Evolutionary conservation across 768 basidiomycete genomes (phyloP), one percentile per base, ranked within the genome.

Genomic region (Lactarius sp.): DNA sequence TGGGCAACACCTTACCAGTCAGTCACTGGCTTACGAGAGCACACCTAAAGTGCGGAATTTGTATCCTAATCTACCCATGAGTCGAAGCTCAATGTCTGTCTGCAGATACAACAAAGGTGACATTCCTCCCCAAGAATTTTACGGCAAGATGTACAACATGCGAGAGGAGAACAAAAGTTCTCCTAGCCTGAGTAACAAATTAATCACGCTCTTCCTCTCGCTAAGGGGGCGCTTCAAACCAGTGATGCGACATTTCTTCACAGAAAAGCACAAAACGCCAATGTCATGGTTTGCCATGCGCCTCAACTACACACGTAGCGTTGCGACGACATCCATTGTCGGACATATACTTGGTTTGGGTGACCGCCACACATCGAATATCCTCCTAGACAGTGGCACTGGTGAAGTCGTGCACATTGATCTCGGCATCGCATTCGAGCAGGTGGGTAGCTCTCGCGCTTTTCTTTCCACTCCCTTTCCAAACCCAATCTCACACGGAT

Each of bases 331-430:
- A 2, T 94, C 92, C 10, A 97, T 98, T 61, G 92, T 97, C 18
- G 97, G 96, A 0, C 90, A 96, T 70, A 78, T 97, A 49, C 77
- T 98, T 20, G 96, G 96, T 8, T 79, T 99, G 1, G 96, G 96
- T 0, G 96, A 99, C 72, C 83, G 96, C 13, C 96, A 99, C 72
- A 81, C 82, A 6, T 88, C 89, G 49, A 99, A 99, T 74, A 96
- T 99, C 69, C 79, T 99, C 51, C 77, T 98, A 51, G 94, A 98
- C 73, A 83, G 84, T 53, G 73, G 73, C 33, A 86, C 83, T 9
- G 96, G 96, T 16, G 93, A 98, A 71, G 80, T 95, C 51, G 86
- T 98, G 7, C 94, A 97, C 72, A 99, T 99, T 58, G 96, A 99
- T 74, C 79, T 98, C 1, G 96, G 96, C 1, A 94, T 98, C 63